Evolutionary conservation across 371 early-diverging fungal genomes (phyloP).

Genomic region (Mucor irregularis): DNA sequence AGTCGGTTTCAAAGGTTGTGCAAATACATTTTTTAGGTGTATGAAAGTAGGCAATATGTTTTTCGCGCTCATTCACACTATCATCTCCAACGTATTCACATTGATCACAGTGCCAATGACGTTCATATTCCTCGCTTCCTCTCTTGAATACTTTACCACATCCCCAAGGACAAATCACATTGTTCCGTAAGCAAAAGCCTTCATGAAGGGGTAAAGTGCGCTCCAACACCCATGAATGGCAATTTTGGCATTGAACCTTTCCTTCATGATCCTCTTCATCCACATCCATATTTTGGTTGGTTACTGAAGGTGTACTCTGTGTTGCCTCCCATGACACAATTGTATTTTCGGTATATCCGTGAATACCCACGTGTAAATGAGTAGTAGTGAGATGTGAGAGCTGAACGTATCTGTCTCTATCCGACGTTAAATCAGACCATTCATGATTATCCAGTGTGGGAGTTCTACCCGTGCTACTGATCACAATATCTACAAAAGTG

Average conservation of each 20-base stretch:
- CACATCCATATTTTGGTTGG: not conserved
- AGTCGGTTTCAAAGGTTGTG: constrained; percentile 29
- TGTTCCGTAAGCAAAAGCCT: constrained; percentile 81
- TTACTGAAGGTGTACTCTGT: not conserved
- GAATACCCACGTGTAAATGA: constrained; percentile 41
- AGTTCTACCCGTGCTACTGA: constrained; percentile 19
- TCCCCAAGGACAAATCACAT: constrained; percentile 59
- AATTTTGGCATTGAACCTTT: constrained; percentile 68
- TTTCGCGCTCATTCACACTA: constrained; percentile 46
- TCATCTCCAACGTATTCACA: constrained; percentile 70
- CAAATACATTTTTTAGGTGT: constrained; percentile 65
- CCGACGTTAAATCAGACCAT: constrained; percentile 39
- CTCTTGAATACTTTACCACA: constrained; percentile 74
- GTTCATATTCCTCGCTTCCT: constrained; percentile 53
- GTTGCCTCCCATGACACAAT: constrained; percentile 29
- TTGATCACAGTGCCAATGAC: constrained; percentile 84
- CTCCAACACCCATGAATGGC: constrained; percentile 68
- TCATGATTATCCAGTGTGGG: constrained; percentile 39
- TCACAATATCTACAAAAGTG: constrained; percentile 32
- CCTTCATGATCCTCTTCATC: constrained; percentile 30
- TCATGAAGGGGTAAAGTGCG: constrained; percentile 66
- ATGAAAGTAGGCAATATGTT: constrained; percentile 72
- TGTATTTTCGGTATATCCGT: constrained; percentile 32
- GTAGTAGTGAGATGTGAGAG: constrained; percentile 5
- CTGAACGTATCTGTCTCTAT: constrained; percentile 20